Evolutionary conservation across 495 filamentous ascomycete species (phyloP).

Genomic region (Penicillium turbatum): DNA sequence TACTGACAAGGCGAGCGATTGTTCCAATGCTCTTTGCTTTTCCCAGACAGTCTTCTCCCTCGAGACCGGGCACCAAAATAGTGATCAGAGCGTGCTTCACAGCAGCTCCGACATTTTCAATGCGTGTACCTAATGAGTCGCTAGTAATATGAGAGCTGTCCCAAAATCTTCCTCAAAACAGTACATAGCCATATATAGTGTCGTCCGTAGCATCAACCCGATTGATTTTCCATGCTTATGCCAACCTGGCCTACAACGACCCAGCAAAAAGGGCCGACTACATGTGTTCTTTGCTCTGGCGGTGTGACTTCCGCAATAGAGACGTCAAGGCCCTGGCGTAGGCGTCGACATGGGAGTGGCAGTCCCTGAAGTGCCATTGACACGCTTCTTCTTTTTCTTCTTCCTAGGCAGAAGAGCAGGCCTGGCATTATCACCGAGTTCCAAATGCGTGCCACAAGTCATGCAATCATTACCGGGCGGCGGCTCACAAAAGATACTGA

Average conservation of each 20-base stretch:
- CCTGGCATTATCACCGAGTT: constrained; percentile 64
- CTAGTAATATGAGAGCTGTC: constrained; percentile 1
- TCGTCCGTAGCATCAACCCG: not conserved
- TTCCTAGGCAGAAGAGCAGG: constrained; percentile 69
- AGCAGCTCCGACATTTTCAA: not conserved
- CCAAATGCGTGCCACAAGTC: constrained; percentile 84
- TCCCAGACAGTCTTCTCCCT: not conserved
- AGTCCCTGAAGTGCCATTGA: constrained; percentile 39
- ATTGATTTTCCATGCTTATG: not conserved
- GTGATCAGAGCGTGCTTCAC: not conserved
- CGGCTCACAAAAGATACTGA: constrained; percentile 75
- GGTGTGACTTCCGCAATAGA: not conserved
- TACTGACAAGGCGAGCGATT: not conserved
- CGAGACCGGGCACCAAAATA: not conserved
- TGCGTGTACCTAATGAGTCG: not conserved
- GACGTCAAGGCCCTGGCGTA: constrained; percentile 38
- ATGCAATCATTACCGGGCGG: constrained; percentile 68
- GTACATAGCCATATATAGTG: not conserved
- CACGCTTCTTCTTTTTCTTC: constrained; percentile 68
- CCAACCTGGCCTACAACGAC: too few species aligned
- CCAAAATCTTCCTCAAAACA: not conserved
- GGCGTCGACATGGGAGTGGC: constrained; percentile 42
- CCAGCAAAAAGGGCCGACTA: not conserved
- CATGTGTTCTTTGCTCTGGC: too few species aligned
- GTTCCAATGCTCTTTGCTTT: not conserved